Base-by-base conservation (phyloP, 2,329 filamentous ascomycete species). In the Coleophoma crateriformis region DNA sequence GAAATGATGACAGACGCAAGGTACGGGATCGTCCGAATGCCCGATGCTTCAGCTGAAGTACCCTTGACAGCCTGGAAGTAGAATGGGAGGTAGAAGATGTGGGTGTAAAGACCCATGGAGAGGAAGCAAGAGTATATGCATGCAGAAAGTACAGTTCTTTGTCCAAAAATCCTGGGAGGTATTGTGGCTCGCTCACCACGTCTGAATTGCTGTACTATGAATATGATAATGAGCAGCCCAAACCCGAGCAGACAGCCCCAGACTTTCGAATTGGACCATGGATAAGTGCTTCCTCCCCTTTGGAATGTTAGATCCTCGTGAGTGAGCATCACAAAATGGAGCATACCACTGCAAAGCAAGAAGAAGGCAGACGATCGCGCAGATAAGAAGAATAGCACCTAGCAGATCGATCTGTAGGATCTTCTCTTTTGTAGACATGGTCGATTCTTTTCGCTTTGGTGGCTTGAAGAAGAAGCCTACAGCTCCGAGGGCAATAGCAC, bases 171-270 rank as follows among this genome's bases (percentile, higher is more conserved):
- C 0, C 70, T 67, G 2, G 71, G 67, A 0, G 74, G 72, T 7
- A 81, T 69, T 63, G 79, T 78, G 19, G 77, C 76, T 7, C 68
- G 60, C 17, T 74, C 72, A 4, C 74, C 75, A 42, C 71, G 65
- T 19, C 61, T 69, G 50, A 66, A 71, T 55, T 76, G 69, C 14
- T 66, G 61, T 10, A 60, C 51, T 17, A 62, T 62, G 57, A 74
- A 76, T n/a, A 62, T 54, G 14, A 61, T 53, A 6, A 69, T 55
- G 12, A 69, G 45, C 3, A 64, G 45, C 17, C 52, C 62, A 46
- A 65, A 66, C 7, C 71, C 71, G 27, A 75, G 66, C 32, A 76
- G 57, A 12, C 72, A 68, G 2, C 71, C 72, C 54, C 75, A 68
- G 33, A 76, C 67, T 33, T 63, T 58, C 32, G 67, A 68, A 1